Evolutionary conservation across 148 eudicot species (phyloP).

Genomic region (Agrostemma githago): DNA sequence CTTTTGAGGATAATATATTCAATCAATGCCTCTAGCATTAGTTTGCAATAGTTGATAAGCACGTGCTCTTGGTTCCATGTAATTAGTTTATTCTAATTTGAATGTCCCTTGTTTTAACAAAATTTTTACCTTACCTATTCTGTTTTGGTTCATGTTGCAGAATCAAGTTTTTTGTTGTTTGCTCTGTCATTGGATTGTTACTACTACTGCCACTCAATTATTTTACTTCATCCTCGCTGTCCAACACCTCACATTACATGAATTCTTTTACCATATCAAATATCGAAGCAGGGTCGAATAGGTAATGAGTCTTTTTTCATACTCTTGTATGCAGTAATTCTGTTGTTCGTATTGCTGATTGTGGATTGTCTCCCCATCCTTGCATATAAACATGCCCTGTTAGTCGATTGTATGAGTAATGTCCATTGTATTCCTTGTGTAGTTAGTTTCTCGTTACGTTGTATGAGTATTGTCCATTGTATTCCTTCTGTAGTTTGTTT

Average conservation of each 20-base stretch:
- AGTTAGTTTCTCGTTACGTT: neutral
- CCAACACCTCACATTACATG: conserved; percentile 46
- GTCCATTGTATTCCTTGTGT: neutral
- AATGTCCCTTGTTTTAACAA: neutral
- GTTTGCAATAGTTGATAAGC: neutral
- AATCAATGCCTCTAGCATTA: neutral
- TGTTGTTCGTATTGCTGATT: neutral
- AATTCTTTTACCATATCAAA: conserved; percentile 74
- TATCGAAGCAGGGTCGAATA: conserved; percentile 57
- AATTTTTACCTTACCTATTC: neutral
- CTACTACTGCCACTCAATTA: conserved; percentile 73
- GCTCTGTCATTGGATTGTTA: conserved; percentile 61
- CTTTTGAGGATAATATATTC: neutral
- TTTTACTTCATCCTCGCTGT: conserved; percentile 29
- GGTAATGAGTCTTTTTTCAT: conserved; percentile 30
- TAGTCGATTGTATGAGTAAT: neutral
- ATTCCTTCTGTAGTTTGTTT: too few species aligned
- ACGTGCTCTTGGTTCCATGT: neutral
- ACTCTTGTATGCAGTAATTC: neutral
- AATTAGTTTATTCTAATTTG: neutral
- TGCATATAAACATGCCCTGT: neutral
- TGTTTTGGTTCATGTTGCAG: conserved; percentile 39
- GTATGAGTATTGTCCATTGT: too few species aligned
- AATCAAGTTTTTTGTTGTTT: conserved; percentile 70
- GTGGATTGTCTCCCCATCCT: neutral